Evolutionary conservation across 164 flowering plant genomes (phyloP).

Genomic region (Piper longum): DNA sequence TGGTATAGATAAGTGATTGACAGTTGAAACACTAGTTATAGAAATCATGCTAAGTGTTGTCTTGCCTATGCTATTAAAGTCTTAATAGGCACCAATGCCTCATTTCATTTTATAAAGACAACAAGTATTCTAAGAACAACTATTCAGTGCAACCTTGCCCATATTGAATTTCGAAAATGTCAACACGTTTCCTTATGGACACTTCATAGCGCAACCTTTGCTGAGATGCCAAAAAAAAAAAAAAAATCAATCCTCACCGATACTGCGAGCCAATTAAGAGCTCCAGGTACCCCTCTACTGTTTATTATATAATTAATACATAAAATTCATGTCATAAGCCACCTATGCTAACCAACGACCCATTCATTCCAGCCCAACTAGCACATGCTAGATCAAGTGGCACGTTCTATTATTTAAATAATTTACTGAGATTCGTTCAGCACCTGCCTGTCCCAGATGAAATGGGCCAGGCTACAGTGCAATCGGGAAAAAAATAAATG

Average conservation of each 20-base stretch:
- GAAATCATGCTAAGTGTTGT: too few relatives aligned
- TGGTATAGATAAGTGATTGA: too few relatives aligned
- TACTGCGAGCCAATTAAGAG: neutral
- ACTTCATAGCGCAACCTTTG: neutral
- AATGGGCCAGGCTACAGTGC: neutral
- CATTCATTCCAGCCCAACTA: neutral
- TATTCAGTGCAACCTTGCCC: neutral
- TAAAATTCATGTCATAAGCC: neutral
- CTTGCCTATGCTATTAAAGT: too few relatives aligned
- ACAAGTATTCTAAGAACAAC: too few relatives aligned
- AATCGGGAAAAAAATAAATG: too few relatives aligned
- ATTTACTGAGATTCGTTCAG: too few relatives aligned
- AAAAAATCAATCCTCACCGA: neutral
- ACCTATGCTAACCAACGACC: neutral
- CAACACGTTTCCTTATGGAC: neutral
- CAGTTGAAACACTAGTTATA: too few relatives aligned
- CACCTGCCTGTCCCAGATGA: too few relatives aligned
- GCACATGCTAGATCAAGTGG: neutral
- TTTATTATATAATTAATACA: neutral
- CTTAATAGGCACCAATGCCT: too few relatives aligned
- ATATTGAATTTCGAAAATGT: too few relatives aligned
- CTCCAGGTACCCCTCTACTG: neutral
- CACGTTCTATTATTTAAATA: too few relatives aligned
- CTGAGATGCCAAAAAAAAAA: neutral
- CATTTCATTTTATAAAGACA: too few relatives aligned